phyloP scores from a whole-genome alignment of 345 rosid species.

The Gossypium mustelinum region DNA sequence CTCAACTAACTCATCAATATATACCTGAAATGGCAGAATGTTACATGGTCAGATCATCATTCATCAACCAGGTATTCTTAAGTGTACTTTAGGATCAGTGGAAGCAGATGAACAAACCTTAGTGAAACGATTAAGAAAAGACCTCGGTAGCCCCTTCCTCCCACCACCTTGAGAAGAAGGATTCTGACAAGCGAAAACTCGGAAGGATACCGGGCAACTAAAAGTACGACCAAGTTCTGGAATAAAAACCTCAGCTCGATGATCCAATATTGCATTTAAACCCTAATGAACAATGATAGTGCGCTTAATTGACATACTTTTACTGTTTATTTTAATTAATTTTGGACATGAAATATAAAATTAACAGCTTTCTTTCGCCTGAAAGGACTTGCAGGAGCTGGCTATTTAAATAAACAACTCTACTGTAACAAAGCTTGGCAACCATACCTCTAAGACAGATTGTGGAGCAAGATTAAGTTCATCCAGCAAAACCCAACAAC shows the following conservation, averaged over 20 bases:
- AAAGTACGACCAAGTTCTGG: slow-evolving; percentile 84
- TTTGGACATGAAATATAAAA: background rate
- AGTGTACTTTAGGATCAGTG: background rate
- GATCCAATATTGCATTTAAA: slow-evolving; percentile 93
- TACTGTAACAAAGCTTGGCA: background rate
- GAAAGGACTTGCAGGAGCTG: background rate
- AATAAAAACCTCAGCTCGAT: slow-evolving; percentile 89
- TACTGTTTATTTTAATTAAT: too few relatives aligned
- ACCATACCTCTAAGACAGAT: slow-evolving; percentile 80
- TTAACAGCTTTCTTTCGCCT: background rate
- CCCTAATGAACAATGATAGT: slow-evolving; percentile 43
- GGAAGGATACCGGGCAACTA: slow-evolving; percentile 75
- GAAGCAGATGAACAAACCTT: slow-evolving; percentile 45
- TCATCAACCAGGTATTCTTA: background rate
- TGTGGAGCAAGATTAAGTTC: slow-evolving; percentile 98
- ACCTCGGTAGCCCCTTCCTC: slow-evolving; percentile 92
- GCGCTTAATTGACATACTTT: too few relatives aligned
- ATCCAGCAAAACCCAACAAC: slow-evolving; percentile 95
- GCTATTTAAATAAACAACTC: background rate
- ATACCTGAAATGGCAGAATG: slow-evolving; percentile 50
- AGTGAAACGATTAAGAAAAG: slow-evolving; percentile 88
- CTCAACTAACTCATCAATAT: slow-evolving; percentile 81
- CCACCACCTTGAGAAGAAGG: slow-evolving; percentile 98
- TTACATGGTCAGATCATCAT: background rate
- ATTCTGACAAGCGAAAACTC: slow-evolving; percentile 96